These are phyloP conservation scores for Aspergillus sclerotioniger DNA, from an alignment of 495 filamentous ascomycete species.

Conservation along the genomic window DNA sequence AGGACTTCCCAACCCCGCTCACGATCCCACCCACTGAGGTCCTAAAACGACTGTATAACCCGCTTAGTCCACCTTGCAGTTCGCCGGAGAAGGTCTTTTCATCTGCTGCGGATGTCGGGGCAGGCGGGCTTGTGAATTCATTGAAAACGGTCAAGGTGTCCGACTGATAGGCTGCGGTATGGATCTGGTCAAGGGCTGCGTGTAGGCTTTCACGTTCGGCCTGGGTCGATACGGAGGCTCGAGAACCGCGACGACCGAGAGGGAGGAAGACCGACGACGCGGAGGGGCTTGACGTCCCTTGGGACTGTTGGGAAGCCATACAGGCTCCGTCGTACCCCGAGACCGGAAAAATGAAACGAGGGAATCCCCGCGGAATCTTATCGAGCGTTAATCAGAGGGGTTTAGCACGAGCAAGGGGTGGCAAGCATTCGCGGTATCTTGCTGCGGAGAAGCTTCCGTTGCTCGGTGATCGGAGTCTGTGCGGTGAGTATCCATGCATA, in stretches of 20 bases:
- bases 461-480: constrained; percentile 15
- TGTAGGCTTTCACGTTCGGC: constrained; percentile 70
- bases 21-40: constrained; percentile 69
- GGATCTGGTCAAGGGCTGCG: constrained; percentile 78
- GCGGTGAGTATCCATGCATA: constrained; percentile 18
- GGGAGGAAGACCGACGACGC: constrained; percentile 44
- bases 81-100: constrained; percentile 68
- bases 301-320: constrained; percentile 43
- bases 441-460: constrained; percentile 17
- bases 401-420: constrained; percentile 12
- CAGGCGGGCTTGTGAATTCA: constrained; percentile 62
- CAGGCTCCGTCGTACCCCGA: constrained; percentile 1
- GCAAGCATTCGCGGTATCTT: constrained; percentile 18
- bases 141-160: constrained; percentile 83
- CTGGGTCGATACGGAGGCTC: constrained; percentile 60
- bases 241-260: constrained; percentile 54
- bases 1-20: constrained; percentile 35
- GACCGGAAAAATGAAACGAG: constrained; percentile 2
- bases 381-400: constrained; percentile 20
- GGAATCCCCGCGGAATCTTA: background rate
- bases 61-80: constrained; percentile 78
- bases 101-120: constrained; percentile 53
- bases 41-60: constrained; percentile 77
- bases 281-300: constrained; percentile 41
- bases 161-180: constrained; percentile 76